These are phyloP conservation scores for Rhizopus microsporus DNA, from an alignment of 371 early-diverging fungal genomes.

Conservation along the genomic window DNA sequence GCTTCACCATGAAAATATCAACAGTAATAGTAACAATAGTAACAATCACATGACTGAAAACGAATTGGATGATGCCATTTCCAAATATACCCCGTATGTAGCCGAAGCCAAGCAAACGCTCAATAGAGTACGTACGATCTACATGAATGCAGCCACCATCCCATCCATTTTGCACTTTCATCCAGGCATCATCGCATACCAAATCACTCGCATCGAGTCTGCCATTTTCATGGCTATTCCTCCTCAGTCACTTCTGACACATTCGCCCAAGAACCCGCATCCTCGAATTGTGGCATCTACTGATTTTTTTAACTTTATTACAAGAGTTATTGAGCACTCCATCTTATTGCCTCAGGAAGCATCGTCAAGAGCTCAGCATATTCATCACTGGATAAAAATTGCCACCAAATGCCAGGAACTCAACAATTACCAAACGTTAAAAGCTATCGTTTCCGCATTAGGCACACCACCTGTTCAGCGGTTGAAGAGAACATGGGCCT, in stretches of 20 bases:
- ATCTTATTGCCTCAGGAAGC: slow-evolving; percentile 66
- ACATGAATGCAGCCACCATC: slow-evolving; percentile 61
- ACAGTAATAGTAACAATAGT: neutral
- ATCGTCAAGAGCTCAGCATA: slow-evolving; percentile 63
- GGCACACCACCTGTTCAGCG: slow-evolving; percentile 78
- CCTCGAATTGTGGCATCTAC: slow-evolving; percentile 73
- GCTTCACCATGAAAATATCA: neutral
- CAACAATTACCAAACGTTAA: slow-evolving; percentile 75
- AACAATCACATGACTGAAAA: slow-evolving; percentile 25
- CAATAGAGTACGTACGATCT: slow-evolving; percentile 56
- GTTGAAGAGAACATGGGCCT: slow-evolving; percentile 75
- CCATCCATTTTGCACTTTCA: slow-evolving; percentile 67
- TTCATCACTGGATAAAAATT: slow-evolving; percentile 78
- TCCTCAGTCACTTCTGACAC: slow-evolving; percentile 61
- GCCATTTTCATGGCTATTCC: slow-evolving; percentile 71
- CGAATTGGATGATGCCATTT: slow-evolving; percentile 38
- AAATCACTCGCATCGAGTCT: slow-evolving; percentile 74
- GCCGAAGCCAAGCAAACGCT: slow-evolving; percentile 53
- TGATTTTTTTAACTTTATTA: slow-evolving; percentile 83
- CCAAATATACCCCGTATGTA: slow-evolving; percentile 45
- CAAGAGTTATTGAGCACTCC: slow-evolving; percentile 73
- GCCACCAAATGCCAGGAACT: slow-evolving; percentile 65
- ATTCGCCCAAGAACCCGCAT: slow-evolving; percentile 70
- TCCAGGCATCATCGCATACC: slow-evolving; percentile 71
- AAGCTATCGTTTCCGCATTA: slow-evolving; percentile 73